Base-by-base conservation (phyloP, 129 eudicot genomes). In the Artemisia argyi region DNA sequence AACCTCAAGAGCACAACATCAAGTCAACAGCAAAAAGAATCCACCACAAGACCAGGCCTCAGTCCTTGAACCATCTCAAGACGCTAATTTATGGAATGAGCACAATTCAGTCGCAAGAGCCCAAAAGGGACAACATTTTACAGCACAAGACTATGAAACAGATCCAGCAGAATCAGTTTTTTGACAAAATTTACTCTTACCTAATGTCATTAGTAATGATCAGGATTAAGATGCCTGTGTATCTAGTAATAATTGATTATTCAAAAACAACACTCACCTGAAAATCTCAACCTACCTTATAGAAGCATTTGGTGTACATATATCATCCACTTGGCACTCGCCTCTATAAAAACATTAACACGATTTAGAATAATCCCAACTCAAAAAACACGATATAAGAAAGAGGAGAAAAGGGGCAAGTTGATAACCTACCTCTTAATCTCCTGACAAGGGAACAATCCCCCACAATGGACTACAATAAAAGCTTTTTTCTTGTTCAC, bases 261-360 rank as follows among this genome's bases (percentile, higher is more conserved):
- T 67, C 32, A 76, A 81, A 68, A 82, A 87, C 83, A 91, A 73
- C 93, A 86, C 97, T 89, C 97, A 92, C 96, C 97, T 92, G 96
- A 84, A 72, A 70, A 78, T 79, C 58, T 82, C 85, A 64, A 86
- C 89, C 95, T 88, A 91, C 90, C 97, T 82, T 91, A 78, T 47
- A 83, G 96, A 88, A 86, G 97, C 91, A 88, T 85, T 84, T 84
- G 90, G 79, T 82, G 85, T 83, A 83, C 62, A 80, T 48, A 73
- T 73, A 91, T 85, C 93, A 89, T 88, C 97, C 92, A 82, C 92
- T 86, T 86, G 88, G 84, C 88, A 78, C 66, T 70, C 72, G 77
- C 76, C 91, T 86, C 97, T 91, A 88, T 84, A 86, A 91, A 87
- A 86, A 84, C 85, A 91, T 85, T 80, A 62, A 80, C 85, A 88